phyloP scores from a whole-genome alignment of 768 basidiomycete genomes.

The Psilocybe cyanescens region DNA sequence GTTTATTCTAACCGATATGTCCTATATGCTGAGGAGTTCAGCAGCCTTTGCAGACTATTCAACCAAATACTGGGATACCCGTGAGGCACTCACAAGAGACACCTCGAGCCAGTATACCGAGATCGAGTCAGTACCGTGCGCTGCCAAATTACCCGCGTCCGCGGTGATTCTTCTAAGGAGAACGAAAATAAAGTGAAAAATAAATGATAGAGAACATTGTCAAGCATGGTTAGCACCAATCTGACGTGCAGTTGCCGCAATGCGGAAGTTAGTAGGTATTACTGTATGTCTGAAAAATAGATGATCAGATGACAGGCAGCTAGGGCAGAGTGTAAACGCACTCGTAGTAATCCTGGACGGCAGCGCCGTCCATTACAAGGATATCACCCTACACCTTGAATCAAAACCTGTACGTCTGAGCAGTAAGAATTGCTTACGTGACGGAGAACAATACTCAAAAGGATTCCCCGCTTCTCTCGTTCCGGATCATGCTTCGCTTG shows the following conservation, averaged over 20 bases:
- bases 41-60: conserved; percentile 24
- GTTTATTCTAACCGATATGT: background rate
- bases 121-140: conserved; percentile 28
- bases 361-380: conserved; percentile 75
- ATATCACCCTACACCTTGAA: conserved; percentile 63
- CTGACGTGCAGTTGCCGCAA: conserved; percentile 77
- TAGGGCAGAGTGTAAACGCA: conserved; percentile 32
- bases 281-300: conserved; percentile 64
- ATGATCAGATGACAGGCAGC: background rate
- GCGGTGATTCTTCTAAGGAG: conserved; percentile 6
- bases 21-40: background rate
- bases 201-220: conserved; percentile 3
- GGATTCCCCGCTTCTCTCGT: conserved; percentile 36
- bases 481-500: conserved; percentile 39
- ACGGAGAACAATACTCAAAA: conserved; percentile 61
- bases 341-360: conserved; percentile 74
- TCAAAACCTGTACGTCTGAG: conserved; percentile 1
- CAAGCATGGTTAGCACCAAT: conserved; percentile 44
- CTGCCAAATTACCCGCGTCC: conserved; percentile 26
- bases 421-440: conserved; percentile 52
- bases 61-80: conserved; percentile 12
- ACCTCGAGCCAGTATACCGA: conserved; percentile 22
- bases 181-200: conserved; percentile 8
- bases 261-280: conserved; percentile 72
- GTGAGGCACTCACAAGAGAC: conserved; percentile 15